A percentile compares a stretch with the other conserved stretches of the same genome.
Conservation (phyloP, 495 filamentous ascomycete species). For the Rhypophila decipiens region DNA sequence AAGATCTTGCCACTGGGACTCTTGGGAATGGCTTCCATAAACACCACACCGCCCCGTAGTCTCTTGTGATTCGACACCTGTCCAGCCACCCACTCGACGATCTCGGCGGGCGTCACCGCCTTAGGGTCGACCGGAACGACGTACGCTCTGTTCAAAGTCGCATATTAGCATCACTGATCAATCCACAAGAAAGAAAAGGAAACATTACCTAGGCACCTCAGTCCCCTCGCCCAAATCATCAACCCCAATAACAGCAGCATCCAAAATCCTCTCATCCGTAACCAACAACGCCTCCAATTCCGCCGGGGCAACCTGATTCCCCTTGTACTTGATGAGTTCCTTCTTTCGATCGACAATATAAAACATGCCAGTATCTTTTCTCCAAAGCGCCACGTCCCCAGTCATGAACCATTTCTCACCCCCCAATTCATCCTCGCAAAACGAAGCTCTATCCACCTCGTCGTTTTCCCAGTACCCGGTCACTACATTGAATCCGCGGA, state of each 20-base stretch:
- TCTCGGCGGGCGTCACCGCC: conserved; percentile 15
- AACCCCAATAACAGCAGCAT: conserved; percentile 74
- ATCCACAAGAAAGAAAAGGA: neutral
- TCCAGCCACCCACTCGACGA: conserved; percentile 26
- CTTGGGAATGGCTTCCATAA: conserved; percentile 75
- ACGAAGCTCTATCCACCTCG: conserved; percentile 53
- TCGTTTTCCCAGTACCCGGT: conserved; percentile 64
- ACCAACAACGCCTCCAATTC: conserved; percentile 72
- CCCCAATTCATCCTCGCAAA: conserved; percentile 18
- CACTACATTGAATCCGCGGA: conserved; percentile 50
- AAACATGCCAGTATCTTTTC: conserved; percentile 58
- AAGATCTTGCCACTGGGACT: conserved; percentile 78
- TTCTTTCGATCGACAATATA: conserved; percentile 70
- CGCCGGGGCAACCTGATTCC: conserved; percentile 71
- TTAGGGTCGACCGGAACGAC: conserved; percentile 44
- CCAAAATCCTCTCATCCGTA: conserved; percentile 60
- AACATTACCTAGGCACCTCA: conserved; percentile 54
- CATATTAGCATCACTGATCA: conserved; percentile 1
- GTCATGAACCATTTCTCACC: conserved; percentile 23
- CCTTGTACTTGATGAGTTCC: conserved; percentile 45
- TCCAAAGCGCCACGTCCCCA: conserved; percentile 54
- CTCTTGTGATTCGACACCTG: conserved; percentile 66
- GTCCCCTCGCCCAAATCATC: conserved; percentile 58
- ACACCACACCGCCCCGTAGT: conserved; percentile 69
- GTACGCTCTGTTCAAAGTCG: conserved; percentile 49